Evolutionary conservation across 768 basidiomycete genomes (phyloP).

Genomic region (Paxillus rubicundulus): DNA sequence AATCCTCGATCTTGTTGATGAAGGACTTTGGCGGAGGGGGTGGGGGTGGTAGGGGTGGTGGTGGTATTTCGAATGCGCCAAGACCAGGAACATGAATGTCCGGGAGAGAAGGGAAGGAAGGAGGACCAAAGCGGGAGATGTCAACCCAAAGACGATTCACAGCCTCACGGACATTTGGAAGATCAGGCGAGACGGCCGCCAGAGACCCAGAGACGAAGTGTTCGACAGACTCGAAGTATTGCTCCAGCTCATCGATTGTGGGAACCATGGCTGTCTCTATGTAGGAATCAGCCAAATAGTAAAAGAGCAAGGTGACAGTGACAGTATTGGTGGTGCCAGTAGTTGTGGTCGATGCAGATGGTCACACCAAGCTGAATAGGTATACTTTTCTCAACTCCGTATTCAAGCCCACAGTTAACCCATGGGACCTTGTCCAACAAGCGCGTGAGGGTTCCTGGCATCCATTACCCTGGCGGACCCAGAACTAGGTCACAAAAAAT

Average conservation of each 20-base stretch:
- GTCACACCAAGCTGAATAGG: not conserved
- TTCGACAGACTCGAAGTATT: conserved; percentile 65
- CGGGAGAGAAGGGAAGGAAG: conserved; percentile 39
- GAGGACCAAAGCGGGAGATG: conserved; percentile 76
- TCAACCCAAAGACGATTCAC: conserved; percentile 73
- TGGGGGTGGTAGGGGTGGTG: conserved; percentile 56
- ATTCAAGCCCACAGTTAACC: too few relatives aligned
- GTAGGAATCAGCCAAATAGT: not conserved
- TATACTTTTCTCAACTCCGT: not conserved
- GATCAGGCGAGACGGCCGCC: conserved; percentile 53
- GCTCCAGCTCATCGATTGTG: conserved; percentile 67
- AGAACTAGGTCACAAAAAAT: too few relatives aligned
- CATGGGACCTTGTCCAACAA: too few relatives aligned
- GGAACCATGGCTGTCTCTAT: conserved; percentile 24
- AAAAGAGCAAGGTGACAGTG: not conserved
- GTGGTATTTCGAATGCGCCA: conserved; percentile 71
- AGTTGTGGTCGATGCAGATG: conserved; percentile 3
- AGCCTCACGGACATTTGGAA: conserved; percentile 64
- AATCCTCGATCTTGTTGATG: conserved; percentile 47
- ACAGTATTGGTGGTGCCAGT: not conserved
- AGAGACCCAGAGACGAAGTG: conserved; percentile 57
- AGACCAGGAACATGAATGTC: conserved; percentile 62
- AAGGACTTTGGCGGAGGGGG: conserved; percentile 50
- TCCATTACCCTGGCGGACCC: too few relatives aligned
- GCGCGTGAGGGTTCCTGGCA: too few relatives aligned